Evolutionary conservation across 2,329 filamentous ascomycete genomes (phyloP).

Genomic region (Sclerotinia glacialis): DNA sequence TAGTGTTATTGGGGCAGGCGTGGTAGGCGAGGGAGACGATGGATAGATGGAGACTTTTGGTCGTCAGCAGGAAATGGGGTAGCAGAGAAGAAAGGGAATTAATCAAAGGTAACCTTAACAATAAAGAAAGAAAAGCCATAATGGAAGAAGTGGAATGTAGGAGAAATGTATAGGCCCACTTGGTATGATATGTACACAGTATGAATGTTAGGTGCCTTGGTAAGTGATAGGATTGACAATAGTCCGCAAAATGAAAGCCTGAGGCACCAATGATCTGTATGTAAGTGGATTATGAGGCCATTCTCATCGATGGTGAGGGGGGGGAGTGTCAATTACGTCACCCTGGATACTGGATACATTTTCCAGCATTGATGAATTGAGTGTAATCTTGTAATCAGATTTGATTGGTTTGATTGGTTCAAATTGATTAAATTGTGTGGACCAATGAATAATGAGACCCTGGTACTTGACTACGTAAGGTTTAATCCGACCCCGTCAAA

Average conservation of each 20-base stretch:
- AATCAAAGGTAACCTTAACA: not conserved
- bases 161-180: too few species aligned
- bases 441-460: too few species aligned
- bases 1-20: conserved; percentile 46
- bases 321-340: conserved; percentile 25
- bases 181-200: too few species aligned
- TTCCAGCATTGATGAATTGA: conserved; percentile 34
- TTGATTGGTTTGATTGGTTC: too few species aligned
- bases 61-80: not conserved
- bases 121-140: not conserved
- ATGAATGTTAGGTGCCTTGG: too few species aligned
- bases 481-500: not conserved
- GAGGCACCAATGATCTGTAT: conserved; percentile 52
- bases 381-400: too few species aligned
- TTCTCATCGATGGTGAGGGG: conserved; percentile 30
- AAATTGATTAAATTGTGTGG: too few species aligned
- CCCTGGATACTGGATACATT: conserved; percentile 32
- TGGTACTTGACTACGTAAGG: too few species aligned
- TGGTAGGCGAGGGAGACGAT: conserved; percentile 50
- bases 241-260: conserved; percentile 54
- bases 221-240: conserved; percentile 43
- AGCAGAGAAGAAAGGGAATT: not conserved
- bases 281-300: conserved; percentile 43
- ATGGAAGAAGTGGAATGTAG: not conserved
- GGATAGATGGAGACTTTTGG: conserved; percentile 45